A percentile compares a stretch with the other conserved stretches of the same genome.
Evolutionary conservation across 495 filamentous ascomycete species (phyloP).

Genomic region (Coniosporium apollinis): DNA sequence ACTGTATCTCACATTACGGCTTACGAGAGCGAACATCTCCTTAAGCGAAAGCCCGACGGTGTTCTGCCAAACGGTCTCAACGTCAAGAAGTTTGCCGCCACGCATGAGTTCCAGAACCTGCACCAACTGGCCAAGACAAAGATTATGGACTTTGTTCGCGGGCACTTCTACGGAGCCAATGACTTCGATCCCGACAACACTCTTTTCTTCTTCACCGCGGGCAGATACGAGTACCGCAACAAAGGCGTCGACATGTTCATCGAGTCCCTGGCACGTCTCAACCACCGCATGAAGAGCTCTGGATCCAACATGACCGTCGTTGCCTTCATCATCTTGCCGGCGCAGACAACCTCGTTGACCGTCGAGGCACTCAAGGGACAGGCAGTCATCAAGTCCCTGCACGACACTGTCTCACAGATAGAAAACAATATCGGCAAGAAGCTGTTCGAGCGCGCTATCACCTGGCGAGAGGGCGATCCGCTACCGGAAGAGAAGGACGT

Average conservation of each 20-base stretch:
- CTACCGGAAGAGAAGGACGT: conserved; percentile 93
- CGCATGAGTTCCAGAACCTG: conserved; percentile 98
- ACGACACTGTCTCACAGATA: conserved; percentile 80
- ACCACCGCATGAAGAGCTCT: conserved; percentile 71
- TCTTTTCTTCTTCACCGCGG: conserved; percentile 93
- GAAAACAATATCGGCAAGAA: conserved; percentile 81
- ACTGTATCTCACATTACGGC: conserved; percentile 98
- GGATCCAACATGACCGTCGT: conserved; percentile 90
- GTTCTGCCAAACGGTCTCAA: conserved; percentile 94
- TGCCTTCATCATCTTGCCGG: conserved; percentile 98
- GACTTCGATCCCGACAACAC: conserved; percentile 94
- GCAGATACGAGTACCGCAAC: conserved; percentile 93
- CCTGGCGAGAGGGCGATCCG: conserved; percentile 85
- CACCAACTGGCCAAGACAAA: conserved; percentile 93
- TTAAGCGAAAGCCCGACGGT: conserved; percentile 95
- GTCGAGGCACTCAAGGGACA: conserved; percentile 95
- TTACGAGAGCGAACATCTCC: conserved; percentile 90
- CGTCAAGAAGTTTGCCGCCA: conserved; percentile 95
- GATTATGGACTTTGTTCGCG: conserved; percentile 95
- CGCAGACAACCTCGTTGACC: conserved; percentile 87
- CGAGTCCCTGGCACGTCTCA: conserved; percentile 82
- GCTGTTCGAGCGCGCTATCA: conserved; percentile 80
- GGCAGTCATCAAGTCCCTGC: conserved; percentile 87
- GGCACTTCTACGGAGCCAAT: conserved; percentile 96
- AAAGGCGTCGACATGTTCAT: conserved; percentile 99